These are phyloP conservation scores for Candida tallmaniae DNA, from an alignment of 805 yeast species.

Conservation along the genomic window DNA sequence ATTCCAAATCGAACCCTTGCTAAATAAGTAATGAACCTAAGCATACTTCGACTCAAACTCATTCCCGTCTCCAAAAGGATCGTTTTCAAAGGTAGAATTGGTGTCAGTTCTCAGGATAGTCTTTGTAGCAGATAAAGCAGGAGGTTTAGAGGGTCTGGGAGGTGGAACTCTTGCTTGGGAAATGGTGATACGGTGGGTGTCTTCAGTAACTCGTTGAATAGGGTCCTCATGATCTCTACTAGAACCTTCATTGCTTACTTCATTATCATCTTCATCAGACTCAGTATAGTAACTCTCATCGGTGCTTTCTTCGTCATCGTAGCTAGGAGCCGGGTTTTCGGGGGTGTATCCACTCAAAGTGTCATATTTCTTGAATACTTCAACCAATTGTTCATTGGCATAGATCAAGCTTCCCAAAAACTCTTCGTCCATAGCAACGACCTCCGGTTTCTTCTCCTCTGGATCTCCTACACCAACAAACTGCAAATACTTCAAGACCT, in stretches of 20 bases:
- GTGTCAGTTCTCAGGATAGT: conserved; percentile 21
- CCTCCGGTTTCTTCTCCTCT: conserved; percentile 22
- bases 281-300: conserved; percentile 40
- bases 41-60: no score
- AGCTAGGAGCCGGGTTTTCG: conserved; percentile 36
- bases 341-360: conserved; percentile 39
- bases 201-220: conserved; percentile 16
- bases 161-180: conserved; percentile 20
- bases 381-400: conserved; percentile 87
- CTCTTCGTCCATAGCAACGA: conserved; percentile 56
- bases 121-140: conserved; percentile 8
- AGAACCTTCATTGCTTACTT: conserved; percentile 4
- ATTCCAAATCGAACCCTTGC: no score
- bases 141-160: conserved; percentile 24
- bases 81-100: conserved; percentile 23
- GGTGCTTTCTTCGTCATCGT: conserved; percentile 28
- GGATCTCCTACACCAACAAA: conserved; percentile 54
- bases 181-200: conserved; percentile 9
- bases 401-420: conserved; percentile 80
- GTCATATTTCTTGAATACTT: conserved; percentile 67
- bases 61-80: conserved; percentile 38
- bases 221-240: conserved; percentile 11
- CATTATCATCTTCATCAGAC: conserved; percentile 35
- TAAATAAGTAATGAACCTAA: no score
- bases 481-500: conserved; percentile 77